Evolutionary conservation across 805 yeast species (phyloP).

Genomic region (Cyberlindnera maclurae): DNA sequence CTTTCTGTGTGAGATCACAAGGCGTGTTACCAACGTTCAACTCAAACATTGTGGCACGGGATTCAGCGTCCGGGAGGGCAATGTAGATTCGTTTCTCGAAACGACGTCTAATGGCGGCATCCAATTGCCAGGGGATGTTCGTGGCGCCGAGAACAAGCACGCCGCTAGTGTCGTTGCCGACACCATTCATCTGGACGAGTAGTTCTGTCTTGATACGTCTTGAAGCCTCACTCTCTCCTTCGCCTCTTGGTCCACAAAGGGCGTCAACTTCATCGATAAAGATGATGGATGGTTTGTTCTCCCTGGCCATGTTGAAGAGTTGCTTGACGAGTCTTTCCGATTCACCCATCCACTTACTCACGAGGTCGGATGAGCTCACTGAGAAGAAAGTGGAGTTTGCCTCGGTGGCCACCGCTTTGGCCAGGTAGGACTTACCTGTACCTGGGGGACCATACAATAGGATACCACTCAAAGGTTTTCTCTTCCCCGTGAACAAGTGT

Average conservation of each 20-base stretch:
- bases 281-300: slow-evolving; percentile 89
- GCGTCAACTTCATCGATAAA: slow-evolving; percentile 99
- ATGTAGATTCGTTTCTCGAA: slow-evolving; percentile 94
- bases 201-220: slow-evolving; percentile 94
- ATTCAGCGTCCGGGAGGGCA: slow-evolving; percentile 89
- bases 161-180: slow-evolving; percentile 89
- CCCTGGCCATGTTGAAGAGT: slow-evolving; percentile 92
- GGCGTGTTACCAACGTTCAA: slow-evolving; percentile 89
- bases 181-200: slow-evolving; percentile 98
- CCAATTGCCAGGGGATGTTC: slow-evolving; percentile 97
- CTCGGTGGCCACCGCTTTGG: slow-evolving; percentile 98
- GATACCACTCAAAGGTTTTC: slow-evolving; percentile 90
- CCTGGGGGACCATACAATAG: slow-evolving; percentile 92
- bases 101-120: slow-evolving; percentile 94
- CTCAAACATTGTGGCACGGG: slow-evolving; percentile 90
- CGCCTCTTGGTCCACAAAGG: slow-evolving; percentile 95
- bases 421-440: slow-evolving; percentile 94
- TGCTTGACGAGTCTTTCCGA: slow-evolving; percentile 94
- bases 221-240: slow-evolving; percentile 94
- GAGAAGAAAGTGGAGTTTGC: slow-evolving; percentile 96
- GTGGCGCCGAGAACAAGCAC: slow-evolving; percentile 96
- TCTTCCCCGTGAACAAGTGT: slow-evolving; percentile 87
- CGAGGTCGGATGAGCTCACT: slow-evolving; percentile 92
- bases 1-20: slow-evolving; percentile 65
- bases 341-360: slow-evolving; percentile 99